Base-by-base conservation (phyloP, 352 stramenopile genomes). In the Pythium oligandrum region DNA sequence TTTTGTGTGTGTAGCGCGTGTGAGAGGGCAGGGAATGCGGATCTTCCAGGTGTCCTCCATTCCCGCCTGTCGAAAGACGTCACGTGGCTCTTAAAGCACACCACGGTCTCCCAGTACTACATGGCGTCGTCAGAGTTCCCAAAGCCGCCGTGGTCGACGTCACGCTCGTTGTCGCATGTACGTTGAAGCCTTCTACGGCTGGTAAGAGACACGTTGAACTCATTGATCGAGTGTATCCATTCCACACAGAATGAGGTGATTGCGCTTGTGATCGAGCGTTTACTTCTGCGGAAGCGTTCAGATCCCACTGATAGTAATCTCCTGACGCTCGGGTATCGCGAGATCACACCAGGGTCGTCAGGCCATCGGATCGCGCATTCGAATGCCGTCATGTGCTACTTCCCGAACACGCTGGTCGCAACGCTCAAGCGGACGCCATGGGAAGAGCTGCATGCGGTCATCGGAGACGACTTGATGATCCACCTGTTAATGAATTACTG, bases 381-480 rank as follows among this genome's bases (percentile, higher is more conserved):
- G 37, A 86, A 90, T 39, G 64, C 57, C 30, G 61, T 93, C 44
- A 70, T 90, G 63, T 88, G 75, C 59, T 83, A 81, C 49, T 85
- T 79, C 46, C 82, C 82, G 4, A 93, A 93, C 59, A 88, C 79
- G 1, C 59, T 90, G 3, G 79, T 93, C 36, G 70, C 59, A 32
- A 46, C 65, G 9, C 53, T 90, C 17, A 86, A 90, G 62, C 68
- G 75, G n/a, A 56, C 64, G 34, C 40, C 64, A 3, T 93, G 82
- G 82, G 51, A 59, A 33, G 38, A 40, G 3, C 60, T 90, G 9
- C 82, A 93, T 11, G 8, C 62, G 5, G 40, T 77, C 26, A 78
- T 89, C 43, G 82, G 82, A 0, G 79, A 90, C 49, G 73, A 89
- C 9, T 59, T 88, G 33, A 72, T 93, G 60, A 64, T 70, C 3